phyloP scores from a whole-genome alignment of 306 rosid genomes.

The Senna tora region DNA sequence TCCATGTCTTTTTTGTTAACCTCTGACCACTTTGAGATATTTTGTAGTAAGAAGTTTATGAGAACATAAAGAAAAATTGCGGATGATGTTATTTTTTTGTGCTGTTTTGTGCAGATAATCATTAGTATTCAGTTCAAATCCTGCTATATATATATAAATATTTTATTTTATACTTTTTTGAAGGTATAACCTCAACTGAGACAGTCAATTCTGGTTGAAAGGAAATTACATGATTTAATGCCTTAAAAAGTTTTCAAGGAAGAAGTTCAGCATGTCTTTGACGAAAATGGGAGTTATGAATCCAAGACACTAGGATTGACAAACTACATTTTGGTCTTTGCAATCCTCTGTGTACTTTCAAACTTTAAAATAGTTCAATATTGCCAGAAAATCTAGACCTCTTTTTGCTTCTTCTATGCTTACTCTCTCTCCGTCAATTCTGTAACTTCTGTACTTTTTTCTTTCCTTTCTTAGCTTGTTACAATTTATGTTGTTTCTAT shows the following conservation, averaged over 20 bases:
- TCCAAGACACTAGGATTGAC: slow-evolving; percentile 5
- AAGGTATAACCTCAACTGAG: neutral
- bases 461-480: slow-evolving; percentile 18
- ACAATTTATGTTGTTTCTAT: neutral
- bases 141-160: slow-evolving; percentile 3
- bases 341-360: slow-evolving; percentile 17
- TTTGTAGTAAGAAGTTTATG: slow-evolving; percentile 23
- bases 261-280: slow-evolving; percentile 24
- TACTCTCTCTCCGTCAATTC: slow-evolving; percentile 17
- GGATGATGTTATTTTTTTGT: slow-evolving; percentile 23
- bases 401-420: slow-evolving; percentile 3
- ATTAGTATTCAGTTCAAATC: slow-evolving; percentile 17
- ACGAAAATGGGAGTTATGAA: slow-evolving; percentile 31
- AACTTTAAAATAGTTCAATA: slow-evolving; percentile 24
- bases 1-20: slow-evolving; percentile 23
- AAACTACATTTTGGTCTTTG: slow-evolving; percentile 16
- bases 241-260: slow-evolving; percentile 31
- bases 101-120: slow-evolving; percentile 7
- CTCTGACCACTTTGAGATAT: slow-evolving; percentile 22
- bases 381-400: slow-evolving; percentile 13
- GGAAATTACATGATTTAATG: slow-evolving; percentile 18
- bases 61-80: slow-evolving; percentile 7
- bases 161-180: neutral
- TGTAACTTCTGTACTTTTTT: neutral
- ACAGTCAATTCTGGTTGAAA: slow-evolving; percentile 4